Evolutionary conservation across 2,329 filamentous ascomycete species (phyloP).

Genomic region (Exophiala xenobiotica): DNA sequence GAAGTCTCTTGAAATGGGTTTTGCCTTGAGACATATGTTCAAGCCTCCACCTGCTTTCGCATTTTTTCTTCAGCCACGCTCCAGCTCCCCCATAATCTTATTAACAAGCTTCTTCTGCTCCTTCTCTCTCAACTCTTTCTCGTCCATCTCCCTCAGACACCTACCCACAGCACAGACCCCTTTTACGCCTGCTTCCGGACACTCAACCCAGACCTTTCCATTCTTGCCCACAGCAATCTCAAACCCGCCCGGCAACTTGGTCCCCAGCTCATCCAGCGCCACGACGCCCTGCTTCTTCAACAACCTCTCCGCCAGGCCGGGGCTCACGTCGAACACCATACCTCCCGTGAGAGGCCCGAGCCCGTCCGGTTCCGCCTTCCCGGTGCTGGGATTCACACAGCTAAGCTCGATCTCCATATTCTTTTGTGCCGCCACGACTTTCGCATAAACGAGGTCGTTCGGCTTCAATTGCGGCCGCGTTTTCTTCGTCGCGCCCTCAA

Average conservation of each 20-base stretch:
- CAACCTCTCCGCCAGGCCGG: conserved; percentile 77
- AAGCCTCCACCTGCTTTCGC: not conserved
- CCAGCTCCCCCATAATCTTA: conserved; percentile 43
- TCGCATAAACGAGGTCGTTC: conserved; percentile 84
- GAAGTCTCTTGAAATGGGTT: too few species aligned
- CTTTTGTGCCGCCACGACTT: conserved; percentile 72
- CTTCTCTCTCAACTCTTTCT: conserved; percentile 46
- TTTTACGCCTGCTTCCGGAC: conserved; percentile 62
- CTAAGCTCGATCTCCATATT: conserved; percentile 89
- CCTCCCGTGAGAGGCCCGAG: conserved; percentile 80
- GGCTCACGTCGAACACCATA: conserved; percentile 79
- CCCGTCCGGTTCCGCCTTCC: conserved; percentile 83
- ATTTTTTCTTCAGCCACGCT: conserved; percentile 23
- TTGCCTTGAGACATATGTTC: too few species aligned
- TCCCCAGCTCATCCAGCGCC: conserved; percentile 77
- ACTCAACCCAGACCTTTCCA: conserved; percentile 88
- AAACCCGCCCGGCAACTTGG: conserved; percentile 70
- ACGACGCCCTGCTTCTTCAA: conserved; percentile 66
- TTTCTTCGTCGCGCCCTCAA: conserved; percentile 90
- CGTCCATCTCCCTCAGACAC: conserved; percentile 70
- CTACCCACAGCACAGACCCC: conserved; percentile 75
- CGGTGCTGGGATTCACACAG: conserved; percentile 81
- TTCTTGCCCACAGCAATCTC: conserved; percentile 94
- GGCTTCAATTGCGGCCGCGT: conserved; percentile 74
- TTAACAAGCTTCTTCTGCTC: conserved; percentile 50